Base-by-base conservation (phyloP, 1,139 yeast genomes). In the Yamadazyma diddensiae region DNA sequence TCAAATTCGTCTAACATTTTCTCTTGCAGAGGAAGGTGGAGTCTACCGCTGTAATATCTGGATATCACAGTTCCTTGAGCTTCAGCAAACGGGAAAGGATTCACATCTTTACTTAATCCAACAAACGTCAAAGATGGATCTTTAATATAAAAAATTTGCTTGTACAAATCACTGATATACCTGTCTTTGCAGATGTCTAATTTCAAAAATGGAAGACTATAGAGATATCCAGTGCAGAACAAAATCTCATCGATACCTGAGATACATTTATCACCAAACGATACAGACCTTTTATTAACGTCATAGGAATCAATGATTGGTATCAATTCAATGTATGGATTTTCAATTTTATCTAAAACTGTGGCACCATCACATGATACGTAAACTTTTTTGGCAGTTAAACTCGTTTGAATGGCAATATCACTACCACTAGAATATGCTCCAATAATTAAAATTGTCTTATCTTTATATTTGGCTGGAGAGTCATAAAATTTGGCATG, bases 181-280 rank as follows among this genome's bases (percentile, higher is more conserved):
- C 57, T 45, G 33, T 57, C 53, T 13, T 25, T 22, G 24, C 37
- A 31, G 11, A 39, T 33, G 15, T 33, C 39, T 25, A 35, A 20
- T 8, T 35, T 24, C 32, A 71, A 50, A 38, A 71, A 72, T 5
- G 76, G 75, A 21, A 67, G 39, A 31, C 56, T 55, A 46, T 68
- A 70, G 17, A 65, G 49, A 44, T 70, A 72, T 4, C 78, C 79
- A 2, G 78, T 73, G 47, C 77, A 71, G 41, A 66, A 70, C 3
- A 73, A 51, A 2, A 73, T 49, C 3, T 32, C 31, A 44, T 72
- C 77, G 24, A 72, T 59, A 15, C 48, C 58, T 1, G 35, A 29
- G 9, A 65, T 30, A 2, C 28, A 41, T 10, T 63, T 65, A 18
- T 56, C 34, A 1, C 33, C 51, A 3, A 68, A 55, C 14, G 40